Base-by-base conservation (phyloP, 495 filamentous ascomycete genomes). In the Aspergillus ostianus region DNA sequence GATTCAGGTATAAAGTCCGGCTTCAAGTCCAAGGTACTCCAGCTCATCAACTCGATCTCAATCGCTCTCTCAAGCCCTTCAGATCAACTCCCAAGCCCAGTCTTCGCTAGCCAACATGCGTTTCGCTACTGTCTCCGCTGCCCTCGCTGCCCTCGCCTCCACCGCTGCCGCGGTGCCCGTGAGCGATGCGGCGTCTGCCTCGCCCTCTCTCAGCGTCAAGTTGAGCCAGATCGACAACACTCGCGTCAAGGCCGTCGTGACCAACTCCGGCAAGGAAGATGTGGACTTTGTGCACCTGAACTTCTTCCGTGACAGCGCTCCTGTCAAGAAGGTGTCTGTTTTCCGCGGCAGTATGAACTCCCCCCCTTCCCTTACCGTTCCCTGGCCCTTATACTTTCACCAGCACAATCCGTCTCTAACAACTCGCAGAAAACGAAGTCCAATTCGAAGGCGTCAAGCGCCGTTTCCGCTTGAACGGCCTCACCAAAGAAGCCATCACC, bases 321-420 rank as follows among this genome's bases (percentile, higher is more conserved):
- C 85, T 0, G 82, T 87, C 6, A 78, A 88, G 74, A 88, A 88
- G 77, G 78, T 87, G 30, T 66, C 67, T n/a, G 72, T 88, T 45
- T 85, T 73, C 69, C 74, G 78, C 54, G 72, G 79, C 53, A 69
- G 83, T 82, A 76, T 64, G 72, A 74, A 30, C 29, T 13, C 8
- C 23, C 12, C 7, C 26, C 20, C 15, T 21, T 12, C 15, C 20
- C 17, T 4, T 17, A 26, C n/a, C n/a, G n/a, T n/a, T n/a, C n/a
- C n/a, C n/a, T n/a, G n/a, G n/a, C n/a, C n/a, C n/a, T n/a, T n/a
- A n/a, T n/a, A n/a, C n/a, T n/a, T n/a, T 26, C 8, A 0, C 8
- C 27, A 30, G 10, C 15, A 17, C 58, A 29, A 12, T 53, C 41
- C 29, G 64, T 20, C 0, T 44, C 30, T 32, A 7, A 46, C 46